Base-by-base conservation (phyloP, 441 rosid genomes). In the Populus hybrid region DNA sequence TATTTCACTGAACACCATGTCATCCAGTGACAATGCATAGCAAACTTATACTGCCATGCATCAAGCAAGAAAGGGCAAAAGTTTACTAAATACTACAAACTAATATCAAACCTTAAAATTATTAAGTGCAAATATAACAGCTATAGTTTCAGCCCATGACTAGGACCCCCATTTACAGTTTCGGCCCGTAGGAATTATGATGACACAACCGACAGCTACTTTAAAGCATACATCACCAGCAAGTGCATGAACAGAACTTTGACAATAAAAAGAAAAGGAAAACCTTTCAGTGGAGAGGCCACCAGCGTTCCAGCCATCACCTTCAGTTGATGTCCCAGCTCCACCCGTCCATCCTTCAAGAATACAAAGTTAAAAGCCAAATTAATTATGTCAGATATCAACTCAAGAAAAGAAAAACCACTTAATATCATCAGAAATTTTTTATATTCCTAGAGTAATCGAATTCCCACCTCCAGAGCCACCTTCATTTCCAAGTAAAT, bases 401-500 rank as follows among this genome's bases (percentile, higher is more conserved):
- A 50, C 57, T 50, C 0, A 1, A 19, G 6, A 50, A 18, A 53
- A 14, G 28, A 16, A 53, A 16, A 18, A 53, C 32, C 32, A 30
- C 32, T 30, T 30, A 46, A 53, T 53, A 53, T 53, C 5, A 28
- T 9, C 69, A 35, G 70, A 53, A 34, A 14, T 24, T 30, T 12
- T 16, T 68, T 19, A 3, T 53, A 73, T 16, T 67, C 34, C 14
- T 16, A 79, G 78, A 63, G 59, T 69, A 57, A 72, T 70, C 67
- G 57, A 67, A 75, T 67, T 75, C 84, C 80, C 79, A 95, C 97
- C 98, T 91, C 88, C 84, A 81, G 93, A 81, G 75, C 85, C 80
- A 53, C 92, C 92, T 80, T 86, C 95, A 78, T 86, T 81, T 72
- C 93, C 97, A 79, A 85, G 86, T 76, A 88, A 76, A 83, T 91